phyloP scores from a whole-genome alignment of 768 basidiomycete genomes.

The Xanthoconium purpureum region DNA sequence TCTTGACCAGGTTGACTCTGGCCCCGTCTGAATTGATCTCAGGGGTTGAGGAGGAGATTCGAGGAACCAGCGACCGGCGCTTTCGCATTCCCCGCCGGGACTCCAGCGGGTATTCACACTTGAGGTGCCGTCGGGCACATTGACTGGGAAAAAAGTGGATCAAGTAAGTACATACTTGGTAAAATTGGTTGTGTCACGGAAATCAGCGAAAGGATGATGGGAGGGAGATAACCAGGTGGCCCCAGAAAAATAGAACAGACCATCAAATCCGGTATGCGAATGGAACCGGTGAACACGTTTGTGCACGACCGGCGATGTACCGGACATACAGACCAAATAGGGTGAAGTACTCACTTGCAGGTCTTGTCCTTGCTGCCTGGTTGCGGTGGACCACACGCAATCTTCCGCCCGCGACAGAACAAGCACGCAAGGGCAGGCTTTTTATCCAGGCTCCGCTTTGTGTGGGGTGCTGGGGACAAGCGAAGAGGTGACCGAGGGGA shows the following conservation, averaged over 20 bases:
- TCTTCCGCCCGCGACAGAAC: constrained; percentile 66
- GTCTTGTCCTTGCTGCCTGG: constrained; percentile 52
- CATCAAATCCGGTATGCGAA: constrained; percentile 8
- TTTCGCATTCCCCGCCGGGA: constrained; percentile 66
- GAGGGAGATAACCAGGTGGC: constrained; percentile 12
- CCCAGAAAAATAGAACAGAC: background rate
- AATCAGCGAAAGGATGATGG: constrained; percentile 28
- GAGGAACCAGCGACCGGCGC: constrained; percentile 36
- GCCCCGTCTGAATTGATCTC: constrained; percentile 26
- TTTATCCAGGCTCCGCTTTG: constrained; percentile 37
- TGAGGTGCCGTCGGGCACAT: constrained; percentile 65
- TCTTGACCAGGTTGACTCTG: constrained; percentile 21
- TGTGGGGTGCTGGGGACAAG: constrained; percentile 23
- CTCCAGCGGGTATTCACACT: constrained; percentile 68
- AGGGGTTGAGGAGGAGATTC: constrained; percentile 25
- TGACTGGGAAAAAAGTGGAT: constrained; percentile 46
- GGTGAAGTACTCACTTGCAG: constrained; percentile 55
- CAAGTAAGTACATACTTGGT: constrained; percentile 21
- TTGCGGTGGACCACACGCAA: constrained; percentile 61
- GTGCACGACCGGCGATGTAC: constrained; percentile 6
- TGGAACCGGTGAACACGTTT: constrained; percentile 14
- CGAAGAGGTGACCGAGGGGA: constrained; percentile 20
- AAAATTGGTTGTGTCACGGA: constrained; percentile 18
- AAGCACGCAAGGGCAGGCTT: constrained; percentile 64
- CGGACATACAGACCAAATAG: background rate